Percentiles rank a stretch among this genome's conserved stretches.
Evolutionary conservation across 2,329 filamentous ascomycete species (phyloP).

Genomic region (Trichoderma koningii): DNA sequence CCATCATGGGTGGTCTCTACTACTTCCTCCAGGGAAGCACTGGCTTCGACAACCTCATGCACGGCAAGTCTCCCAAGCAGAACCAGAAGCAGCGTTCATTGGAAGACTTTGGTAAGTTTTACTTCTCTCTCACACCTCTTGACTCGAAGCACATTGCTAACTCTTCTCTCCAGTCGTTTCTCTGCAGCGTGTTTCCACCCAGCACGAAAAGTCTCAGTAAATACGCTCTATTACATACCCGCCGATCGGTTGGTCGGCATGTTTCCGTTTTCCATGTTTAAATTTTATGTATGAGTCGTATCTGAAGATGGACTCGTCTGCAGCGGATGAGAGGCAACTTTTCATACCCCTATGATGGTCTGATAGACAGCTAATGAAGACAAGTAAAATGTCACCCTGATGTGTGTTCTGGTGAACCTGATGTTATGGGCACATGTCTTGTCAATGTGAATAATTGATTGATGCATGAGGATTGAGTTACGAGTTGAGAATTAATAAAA

Average conservation of each 20-base stretch:
- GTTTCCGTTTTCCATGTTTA: conserved; percentile 45
- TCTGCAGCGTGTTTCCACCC: conserved; percentile 84
- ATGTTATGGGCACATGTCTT: conserved; percentile 14
- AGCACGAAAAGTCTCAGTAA: conserved; percentile 86
- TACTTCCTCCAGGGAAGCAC: conserved; percentile 80
- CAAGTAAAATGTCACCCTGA: conserved; percentile 40
- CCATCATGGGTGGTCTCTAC: conserved; percentile 71
- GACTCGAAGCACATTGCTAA: conserved; percentile 50
- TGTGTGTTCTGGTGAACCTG: conserved; percentile 11
- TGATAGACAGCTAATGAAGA: conserved; percentile 49
- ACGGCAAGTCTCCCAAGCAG: conserved; percentile 81
- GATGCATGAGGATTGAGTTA: background rate
- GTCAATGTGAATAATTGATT: conserved; percentile 3
- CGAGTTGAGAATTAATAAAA: background rate
- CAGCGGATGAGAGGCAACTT: conserved; percentile 41
- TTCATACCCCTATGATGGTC: conserved; percentile 44
- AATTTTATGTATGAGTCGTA: conserved; percentile 45
- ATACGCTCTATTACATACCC: conserved; percentile 44
- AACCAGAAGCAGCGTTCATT: conserved; percentile 80
- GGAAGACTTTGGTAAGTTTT: conserved; percentile 81
- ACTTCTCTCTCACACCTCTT: background rate
- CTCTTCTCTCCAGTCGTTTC: conserved; percentile 68
- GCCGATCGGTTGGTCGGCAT: conserved; percentile 41
- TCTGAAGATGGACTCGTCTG: conserved; percentile 41
- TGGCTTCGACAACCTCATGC: conserved; percentile 90